Evolutionary conservation across 129 eudicot species (phyloP).

Genomic region (Pulicaria dysenterica): DNA sequence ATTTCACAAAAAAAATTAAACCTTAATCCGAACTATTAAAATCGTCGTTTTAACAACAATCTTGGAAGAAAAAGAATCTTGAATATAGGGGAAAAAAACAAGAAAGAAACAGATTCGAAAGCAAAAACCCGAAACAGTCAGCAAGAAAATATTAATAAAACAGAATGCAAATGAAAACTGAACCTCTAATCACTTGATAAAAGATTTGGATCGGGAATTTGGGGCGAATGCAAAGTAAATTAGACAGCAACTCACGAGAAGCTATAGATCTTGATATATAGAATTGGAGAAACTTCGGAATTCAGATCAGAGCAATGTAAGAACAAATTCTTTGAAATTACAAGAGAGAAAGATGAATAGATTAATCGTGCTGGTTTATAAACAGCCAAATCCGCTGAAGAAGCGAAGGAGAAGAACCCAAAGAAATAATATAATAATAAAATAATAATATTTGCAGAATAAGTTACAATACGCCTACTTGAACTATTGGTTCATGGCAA

Average conservation of each 20-base stretch:
- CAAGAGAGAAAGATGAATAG: constrained; percentile 38
- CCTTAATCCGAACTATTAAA: constrained; percentile 21
- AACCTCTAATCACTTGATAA: constrained; percentile 24
- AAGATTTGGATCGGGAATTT: constrained; percentile 25
- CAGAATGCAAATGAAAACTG: constrained; percentile 21
- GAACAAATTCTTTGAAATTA: constrained; percentile 38
- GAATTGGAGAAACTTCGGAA: constrained; percentile 26
- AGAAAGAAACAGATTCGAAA: constrained; percentile 5
- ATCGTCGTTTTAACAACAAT: constrained; percentile 13
- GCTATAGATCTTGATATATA: constrained; percentile 28
- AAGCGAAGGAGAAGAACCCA: constrained; percentile 78
- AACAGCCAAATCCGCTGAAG: constrained; percentile 62
- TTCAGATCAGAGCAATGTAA: constrained; percentile 47
- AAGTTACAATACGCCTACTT: constrained; percentile 7
- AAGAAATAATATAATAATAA: constrained; percentile 26
- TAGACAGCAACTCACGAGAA: constrained; percentile 27
- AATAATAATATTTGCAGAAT: constrained; percentile 11
- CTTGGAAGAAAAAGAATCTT: constrained; percentile 2
- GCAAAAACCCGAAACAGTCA: constrained; percentile 14
- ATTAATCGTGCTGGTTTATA: constrained; percentile 39
- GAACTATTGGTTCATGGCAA: background rate
- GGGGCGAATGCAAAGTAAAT: constrained; percentile 24
- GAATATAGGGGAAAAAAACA: background rate
- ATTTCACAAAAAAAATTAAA: constrained; percentile 13
- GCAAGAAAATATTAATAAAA: background rate